Base-by-base conservation (phyloP, 208 protist genomes). In the Acanthamoeba rhysodes region DNA sequence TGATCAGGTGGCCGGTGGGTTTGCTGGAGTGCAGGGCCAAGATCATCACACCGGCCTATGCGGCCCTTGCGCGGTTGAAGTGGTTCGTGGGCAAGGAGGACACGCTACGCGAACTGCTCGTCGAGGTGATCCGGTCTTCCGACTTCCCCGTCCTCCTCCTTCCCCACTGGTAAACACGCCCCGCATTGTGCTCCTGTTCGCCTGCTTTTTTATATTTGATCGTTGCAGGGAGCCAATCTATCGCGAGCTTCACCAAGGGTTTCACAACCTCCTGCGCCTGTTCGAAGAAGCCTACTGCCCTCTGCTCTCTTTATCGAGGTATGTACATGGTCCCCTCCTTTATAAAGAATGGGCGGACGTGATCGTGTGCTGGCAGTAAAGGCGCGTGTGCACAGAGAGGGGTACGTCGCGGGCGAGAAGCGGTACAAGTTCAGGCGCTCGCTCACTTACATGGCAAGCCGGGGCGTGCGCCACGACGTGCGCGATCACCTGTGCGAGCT, bases 371-470 rank as follows among this genome's bases (percentile, higher is more conserved):
- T 68, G 62, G 10, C 62, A 2, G 7, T 24, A 4, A 9, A 9
- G 2, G 8, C 9, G 24, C 62, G 41, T 20, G 53, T 57, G 53
- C 3, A 4, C 66, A 72, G 66, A n/a, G 10, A 72, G n/a, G 66
- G 34, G 29, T 72, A 72, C 66, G 66, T 72, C 4, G 66, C 6
- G 0, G 66, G 66, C 29, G 66, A 72, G 66, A 72, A 72, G 66
- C 66, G 66, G n/a, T 72, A 72, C 66, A 72, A 72, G 66, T 72
- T 72, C 66, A 72, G 66, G 66, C 66, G 66, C 8, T 72, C 66
- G 29, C 66, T 72, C 66, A 72, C 66, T 8, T 22, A 72, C 66
- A 72, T 72, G 66, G 66, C 7, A 27, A 72, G n/a, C 24, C 66
- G 66, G 14, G 66, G 66, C 12, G 66, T 72, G 66, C 66, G 9